Conservation (phyloP, 2,329 filamentous ascomycete genomes). For the Colletotrichum kahawae region DNA sequence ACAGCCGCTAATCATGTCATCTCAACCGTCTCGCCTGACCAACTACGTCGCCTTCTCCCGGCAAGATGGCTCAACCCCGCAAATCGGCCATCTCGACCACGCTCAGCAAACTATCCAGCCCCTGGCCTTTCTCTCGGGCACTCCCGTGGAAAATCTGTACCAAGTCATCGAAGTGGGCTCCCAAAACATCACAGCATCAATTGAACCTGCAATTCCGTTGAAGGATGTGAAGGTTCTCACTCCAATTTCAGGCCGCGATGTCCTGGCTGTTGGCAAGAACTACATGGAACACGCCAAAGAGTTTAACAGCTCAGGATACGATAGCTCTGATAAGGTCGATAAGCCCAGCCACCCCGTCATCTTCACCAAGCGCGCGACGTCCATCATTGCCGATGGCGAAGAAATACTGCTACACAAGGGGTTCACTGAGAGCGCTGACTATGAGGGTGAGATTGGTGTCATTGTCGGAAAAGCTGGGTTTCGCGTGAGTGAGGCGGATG, state of each 20-base stretch:
- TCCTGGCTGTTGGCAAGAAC: conserved; percentile 63
- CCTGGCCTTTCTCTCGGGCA: conserved; percentile 50
- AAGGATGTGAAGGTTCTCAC: conserved; percentile 47
- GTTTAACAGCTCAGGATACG: conserved; percentile 60
- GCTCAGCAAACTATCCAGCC: conserved; percentile 36
- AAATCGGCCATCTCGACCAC: conserved; percentile 3
- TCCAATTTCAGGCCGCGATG: conserved; percentile 52
- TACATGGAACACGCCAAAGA: conserved; percentile 62
- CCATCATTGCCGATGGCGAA: conserved; percentile 53
- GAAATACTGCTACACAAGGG: conserved; percentile 48
- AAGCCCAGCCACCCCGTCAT: conserved; percentile 59
- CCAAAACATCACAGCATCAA: conserved; percentile 38
- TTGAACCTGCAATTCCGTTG: conserved; percentile 33
- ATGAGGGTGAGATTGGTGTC: conserved; percentile 62
- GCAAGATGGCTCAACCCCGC: neutral
- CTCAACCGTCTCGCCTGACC: neutral
- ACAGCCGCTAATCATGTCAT: neutral
- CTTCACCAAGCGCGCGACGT: conserved; percentile 59
- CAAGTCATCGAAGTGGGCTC: conserved; percentile 55
- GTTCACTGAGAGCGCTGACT: conserved; percentile 57
- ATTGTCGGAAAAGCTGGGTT: conserved; percentile 57
- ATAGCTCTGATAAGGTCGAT: conserved; percentile 58
- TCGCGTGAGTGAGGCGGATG: conserved; percentile 46
- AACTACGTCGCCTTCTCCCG: neutral
- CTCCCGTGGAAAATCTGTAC: conserved; percentile 50